A percentile compares a stretch with the other conserved stretches of the same genome.
These are phyloP conservation scores for Nicotiana attenuata DNA, from an alignment of 257 asterid genomes.

Conservation along the genomic window DNA sequence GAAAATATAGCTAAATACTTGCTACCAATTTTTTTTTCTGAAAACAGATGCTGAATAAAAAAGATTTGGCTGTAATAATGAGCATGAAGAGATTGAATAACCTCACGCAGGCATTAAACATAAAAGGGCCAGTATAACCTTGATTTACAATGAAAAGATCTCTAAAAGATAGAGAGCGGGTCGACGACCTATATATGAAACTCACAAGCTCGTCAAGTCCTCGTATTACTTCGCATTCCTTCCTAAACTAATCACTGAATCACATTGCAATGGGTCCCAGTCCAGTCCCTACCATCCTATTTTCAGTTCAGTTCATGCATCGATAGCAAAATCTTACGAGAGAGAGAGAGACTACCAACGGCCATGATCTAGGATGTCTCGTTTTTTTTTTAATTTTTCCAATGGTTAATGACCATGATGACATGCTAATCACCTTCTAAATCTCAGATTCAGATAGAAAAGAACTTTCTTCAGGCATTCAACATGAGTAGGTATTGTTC, in stretches of 20 bases:
- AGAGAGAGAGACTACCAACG: no score
- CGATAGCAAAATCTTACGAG: no score
- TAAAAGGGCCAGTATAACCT: not conserved
- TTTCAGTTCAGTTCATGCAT: no score
- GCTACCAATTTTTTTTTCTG: not conserved
- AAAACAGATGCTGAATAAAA: not conserved
- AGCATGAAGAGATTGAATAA: not conserved
- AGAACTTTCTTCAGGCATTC: no score
- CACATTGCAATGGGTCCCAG: not conserved
- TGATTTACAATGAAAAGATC: not conserved
- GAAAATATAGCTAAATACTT: not conserved
- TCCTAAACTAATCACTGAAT: not conserved
- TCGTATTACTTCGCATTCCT: not conserved
- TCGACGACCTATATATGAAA: not conserved
- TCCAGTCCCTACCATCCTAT: no score
- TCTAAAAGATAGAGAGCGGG: not conserved
- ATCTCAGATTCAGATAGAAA: no score
- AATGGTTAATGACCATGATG: no score
- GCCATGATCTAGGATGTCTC: no score
- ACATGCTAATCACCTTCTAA: no score
- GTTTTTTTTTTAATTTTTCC: no score
- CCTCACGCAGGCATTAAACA: not conserved
- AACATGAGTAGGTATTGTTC: no score
- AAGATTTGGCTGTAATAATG: not conserved
- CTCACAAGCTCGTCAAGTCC: not conserved